These are phyloP conservation scores for Gleditsia sinensis DNA, from an alignment of 306 rosid species.

Conservation along the genomic window DNA sequence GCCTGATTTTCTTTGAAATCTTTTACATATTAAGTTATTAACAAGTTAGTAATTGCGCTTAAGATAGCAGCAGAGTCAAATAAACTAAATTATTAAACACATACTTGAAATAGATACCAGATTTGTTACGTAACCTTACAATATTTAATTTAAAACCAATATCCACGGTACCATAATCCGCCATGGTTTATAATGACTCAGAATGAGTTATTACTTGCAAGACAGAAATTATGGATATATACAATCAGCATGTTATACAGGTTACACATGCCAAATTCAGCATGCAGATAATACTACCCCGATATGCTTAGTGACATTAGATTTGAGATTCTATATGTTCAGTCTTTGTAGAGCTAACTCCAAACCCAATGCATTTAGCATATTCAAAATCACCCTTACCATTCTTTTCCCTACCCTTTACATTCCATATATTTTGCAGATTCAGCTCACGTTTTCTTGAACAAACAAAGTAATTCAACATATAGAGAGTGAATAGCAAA, in stretches of 20 bases:
- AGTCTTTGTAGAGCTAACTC: neutral
- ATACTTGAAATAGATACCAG: too few species aligned
- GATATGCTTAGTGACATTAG: neutral
- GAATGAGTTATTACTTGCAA: neutral
- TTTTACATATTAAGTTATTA: neutral
- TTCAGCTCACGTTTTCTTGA: neutral
- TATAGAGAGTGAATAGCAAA: neutral
- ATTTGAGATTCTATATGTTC: neutral
- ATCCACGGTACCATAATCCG: neutral
- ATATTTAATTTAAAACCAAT: constrained; percentile 11
- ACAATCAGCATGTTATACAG: neutral
- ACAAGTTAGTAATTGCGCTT: neutral
- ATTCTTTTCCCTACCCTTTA: constrained; percentile 22
- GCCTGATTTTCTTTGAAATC: neutral
- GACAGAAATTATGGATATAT: neutral
- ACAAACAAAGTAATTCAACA: neutral
- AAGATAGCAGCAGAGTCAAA: constrained; percentile 15
- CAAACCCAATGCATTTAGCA: neutral
- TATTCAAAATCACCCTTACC: constrained; percentile 1
- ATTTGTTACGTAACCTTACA: too few species aligned
- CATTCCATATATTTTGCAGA: constrained; percentile 24
- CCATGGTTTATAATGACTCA: neutral
- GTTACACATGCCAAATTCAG: constrained; percentile 9
- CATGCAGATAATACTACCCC: too few species aligned
- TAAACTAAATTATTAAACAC: too few species aligned